These are phyloP conservation scores for Thymus mandschuricus DNA, from an alignment of 257 asterid genomes.

Conservation along the genomic window DNA sequence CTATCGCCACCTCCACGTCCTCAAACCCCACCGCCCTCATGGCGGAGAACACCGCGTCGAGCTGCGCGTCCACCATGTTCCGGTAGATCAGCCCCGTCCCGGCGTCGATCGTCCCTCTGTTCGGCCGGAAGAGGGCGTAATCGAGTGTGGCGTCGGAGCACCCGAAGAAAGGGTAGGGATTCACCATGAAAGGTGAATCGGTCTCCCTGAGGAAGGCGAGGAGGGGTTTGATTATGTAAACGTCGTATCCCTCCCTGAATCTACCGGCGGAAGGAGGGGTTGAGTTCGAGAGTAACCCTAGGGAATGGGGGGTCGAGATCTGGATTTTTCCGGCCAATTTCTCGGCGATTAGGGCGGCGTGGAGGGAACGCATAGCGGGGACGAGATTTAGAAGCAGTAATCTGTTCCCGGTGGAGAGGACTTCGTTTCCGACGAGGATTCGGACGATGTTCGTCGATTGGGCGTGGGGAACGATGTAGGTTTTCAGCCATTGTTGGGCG, in stretches of 20 bases:
- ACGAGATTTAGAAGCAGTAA: slow-evolving; percentile 50
- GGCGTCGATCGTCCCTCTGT: slow-evolving; percentile 36
- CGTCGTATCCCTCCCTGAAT: slow-evolving; percentile 38
- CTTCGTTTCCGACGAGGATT: slow-evolving; percentile 70
- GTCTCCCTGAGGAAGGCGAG: slow-evolving; percentile 39
- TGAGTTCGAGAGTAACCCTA: slow-evolving; percentile 63
- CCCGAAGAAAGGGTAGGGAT: slow-evolving; percentile 54
- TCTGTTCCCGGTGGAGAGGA: slow-evolving; percentile 54
- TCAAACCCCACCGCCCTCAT: slow-evolving; percentile 37
- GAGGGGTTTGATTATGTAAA: slow-evolving; percentile 40
- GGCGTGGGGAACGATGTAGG: slow-evolving; percentile 46
- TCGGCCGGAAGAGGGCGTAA: slow-evolving; percentile 49
- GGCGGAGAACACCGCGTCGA: slow-evolving; percentile 53
- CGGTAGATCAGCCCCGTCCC: slow-evolving; percentile 35
- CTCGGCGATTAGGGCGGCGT: slow-evolving; percentile 46
- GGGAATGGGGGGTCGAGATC: slow-evolving; percentile 69
- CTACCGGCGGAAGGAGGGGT: slow-evolving; percentile 65
- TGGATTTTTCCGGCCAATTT: slow-evolving; percentile 42
- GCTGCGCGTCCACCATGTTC: slow-evolving; percentile 57
- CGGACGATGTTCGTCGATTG: slow-evolving; percentile 56
- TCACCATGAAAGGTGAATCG: slow-evolving; percentile 49
- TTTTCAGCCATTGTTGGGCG: slow-evolving; percentile 60
- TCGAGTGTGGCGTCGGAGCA: slow-evolving; percentile 34
- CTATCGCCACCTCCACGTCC: slow-evolving; percentile 44
- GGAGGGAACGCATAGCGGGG: slow-evolving; percentile 72